Percentiles rank a stretch among this genome's conserved stretches.
Evolutionary conservation across 1,139 yeast species (phyloP).

Genomic region (Eremothecium coryli): DNA sequence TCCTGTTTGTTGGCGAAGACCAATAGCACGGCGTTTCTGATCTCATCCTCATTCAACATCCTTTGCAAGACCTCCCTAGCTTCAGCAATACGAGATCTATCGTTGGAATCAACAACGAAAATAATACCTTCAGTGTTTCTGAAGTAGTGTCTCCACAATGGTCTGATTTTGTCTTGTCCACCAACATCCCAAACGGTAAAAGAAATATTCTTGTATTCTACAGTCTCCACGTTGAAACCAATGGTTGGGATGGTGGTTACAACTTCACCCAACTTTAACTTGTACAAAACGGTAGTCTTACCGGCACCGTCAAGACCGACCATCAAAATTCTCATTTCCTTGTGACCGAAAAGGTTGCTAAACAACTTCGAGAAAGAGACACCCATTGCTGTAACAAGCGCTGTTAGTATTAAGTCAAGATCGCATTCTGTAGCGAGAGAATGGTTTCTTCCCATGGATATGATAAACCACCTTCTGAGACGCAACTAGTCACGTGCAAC

Average conservation of each 20-base stretch:
- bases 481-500: not conserved
- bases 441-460: not conserved
- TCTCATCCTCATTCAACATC: constrained; percentile 89
- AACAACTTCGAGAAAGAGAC: constrained; percentile 79
- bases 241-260: constrained; percentile 91
- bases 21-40: constrained; percentile 79
- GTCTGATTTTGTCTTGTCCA: constrained; percentile 95
- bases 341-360: constrained; percentile 75
- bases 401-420: too few relatives aligned
- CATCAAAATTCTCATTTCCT: constrained; percentile 87
- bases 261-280: constrained; percentile 83
- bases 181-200: constrained; percentile 97
- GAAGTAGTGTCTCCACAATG: constrained; percentile 92
- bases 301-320: constrained; percentile 92
- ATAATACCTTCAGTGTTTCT: constrained; percentile 92
- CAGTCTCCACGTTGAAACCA: constrained; percentile 91
- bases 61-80: constrained; percentile 91
- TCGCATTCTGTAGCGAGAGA: not conserved
- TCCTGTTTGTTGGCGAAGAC: constrained; percentile 92
- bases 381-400: constrained; percentile 51
- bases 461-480: not conserved
- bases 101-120: constrained; percentile 87
- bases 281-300: constrained; percentile 83
- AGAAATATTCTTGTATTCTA: constrained; percentile 87
- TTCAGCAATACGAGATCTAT: constrained; percentile 87